Percentiles rank a stretch among this genome's conserved stretches.
phyloP scores from a whole-genome alignment of 2,329 filamentous ascomycete genomes.

The Fonsecaea monophora region DNA sequence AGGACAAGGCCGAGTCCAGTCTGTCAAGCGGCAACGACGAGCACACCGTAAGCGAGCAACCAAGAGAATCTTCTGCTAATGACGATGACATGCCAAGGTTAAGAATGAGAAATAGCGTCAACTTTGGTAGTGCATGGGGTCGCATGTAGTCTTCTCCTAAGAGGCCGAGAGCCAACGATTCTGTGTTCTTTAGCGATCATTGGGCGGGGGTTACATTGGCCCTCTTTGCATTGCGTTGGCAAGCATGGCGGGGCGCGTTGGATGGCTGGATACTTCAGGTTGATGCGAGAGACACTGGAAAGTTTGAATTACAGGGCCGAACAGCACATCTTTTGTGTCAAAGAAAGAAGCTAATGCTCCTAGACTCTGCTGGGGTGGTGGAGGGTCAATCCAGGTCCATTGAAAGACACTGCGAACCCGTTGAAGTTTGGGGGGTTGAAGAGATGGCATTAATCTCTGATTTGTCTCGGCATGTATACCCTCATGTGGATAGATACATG shows the following conservation, averaged over 20 bases:
- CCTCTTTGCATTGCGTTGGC: slow-evolving; percentile 3
- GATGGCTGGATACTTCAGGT: slow-evolving; percentile 1
- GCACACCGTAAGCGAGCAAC: slow-evolving; percentile 40
- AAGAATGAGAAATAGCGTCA: slow-evolving; percentile 53
- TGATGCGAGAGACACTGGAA: background rate
- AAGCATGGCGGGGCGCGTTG: slow-evolving; percentile 10
- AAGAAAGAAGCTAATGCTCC: background rate
- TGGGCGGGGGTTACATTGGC: slow-evolving; percentile 2
- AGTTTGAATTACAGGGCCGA: background rate
- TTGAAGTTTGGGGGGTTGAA: background rate
- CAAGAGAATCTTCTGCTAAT: slow-evolving; percentile 44
- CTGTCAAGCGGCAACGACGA: slow-evolving; percentile 36
- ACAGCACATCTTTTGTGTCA: background rate
- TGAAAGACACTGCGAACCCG: slow-evolving; percentile 25
- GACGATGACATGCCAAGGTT: slow-evolving; percentile 42
- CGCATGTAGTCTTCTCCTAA: slow-evolving; percentile 21
- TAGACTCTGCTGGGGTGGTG: background rate
- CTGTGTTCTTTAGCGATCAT: slow-evolving; percentile 26
- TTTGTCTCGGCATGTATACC: background rate
- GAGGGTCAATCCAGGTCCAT: slow-evolving; percentile 20
- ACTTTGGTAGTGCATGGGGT: slow-evolving; percentile 58
- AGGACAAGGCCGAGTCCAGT: slow-evolving; percentile 28
- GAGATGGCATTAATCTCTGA: background rate
- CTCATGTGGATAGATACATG: slow-evolving; percentile 1
- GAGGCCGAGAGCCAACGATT: background rate